phyloP scores from a whole-genome alignment of 2,329 filamentous ascomycete species.

The Colletotrichum australisinense region DNA sequence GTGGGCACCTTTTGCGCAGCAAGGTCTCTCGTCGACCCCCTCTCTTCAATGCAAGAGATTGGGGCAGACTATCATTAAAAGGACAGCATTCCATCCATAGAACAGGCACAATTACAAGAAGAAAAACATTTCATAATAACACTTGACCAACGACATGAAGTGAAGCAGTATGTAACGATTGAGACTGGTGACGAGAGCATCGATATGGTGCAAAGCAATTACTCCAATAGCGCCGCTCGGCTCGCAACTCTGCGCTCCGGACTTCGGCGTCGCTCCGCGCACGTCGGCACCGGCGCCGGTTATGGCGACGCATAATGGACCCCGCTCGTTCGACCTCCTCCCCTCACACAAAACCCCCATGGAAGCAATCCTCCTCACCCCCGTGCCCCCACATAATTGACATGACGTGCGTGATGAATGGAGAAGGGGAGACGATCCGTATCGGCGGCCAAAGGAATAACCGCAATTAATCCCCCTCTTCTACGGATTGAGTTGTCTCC shows the following conservation, averaged over 20 bases:
- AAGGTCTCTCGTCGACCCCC: neutral
- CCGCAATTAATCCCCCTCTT: neutral
- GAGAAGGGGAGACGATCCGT: neutral
- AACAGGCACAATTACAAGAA: neutral
- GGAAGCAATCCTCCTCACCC: no score
- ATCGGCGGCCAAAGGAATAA: neutral
- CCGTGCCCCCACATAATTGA: constrained; percentile 9
- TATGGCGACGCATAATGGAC: neutral
- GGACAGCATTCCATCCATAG: neutral
- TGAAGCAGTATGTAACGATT: neutral
- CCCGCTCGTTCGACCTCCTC: constrained; percentile 3
- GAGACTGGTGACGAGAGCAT: no score
- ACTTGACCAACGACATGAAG: neutral
- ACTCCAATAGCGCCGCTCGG: neutral
- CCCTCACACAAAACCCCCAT: neutral
- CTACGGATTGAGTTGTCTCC: neutral
- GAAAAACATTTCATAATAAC: neutral
- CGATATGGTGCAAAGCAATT: neutral
- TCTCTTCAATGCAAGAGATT: neutral
- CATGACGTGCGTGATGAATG: constrained; percentile 20
- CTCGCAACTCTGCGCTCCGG: constrained; percentile 6
- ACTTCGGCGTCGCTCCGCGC: constrained; percentile 18
- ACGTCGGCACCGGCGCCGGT: constrained; percentile 30
- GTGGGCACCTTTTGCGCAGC: neutral
- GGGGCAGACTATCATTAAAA: constrained; percentile 12